Conservation (phyloP, 345 rosid species). For the Nephelium lappaceum region DNA sequence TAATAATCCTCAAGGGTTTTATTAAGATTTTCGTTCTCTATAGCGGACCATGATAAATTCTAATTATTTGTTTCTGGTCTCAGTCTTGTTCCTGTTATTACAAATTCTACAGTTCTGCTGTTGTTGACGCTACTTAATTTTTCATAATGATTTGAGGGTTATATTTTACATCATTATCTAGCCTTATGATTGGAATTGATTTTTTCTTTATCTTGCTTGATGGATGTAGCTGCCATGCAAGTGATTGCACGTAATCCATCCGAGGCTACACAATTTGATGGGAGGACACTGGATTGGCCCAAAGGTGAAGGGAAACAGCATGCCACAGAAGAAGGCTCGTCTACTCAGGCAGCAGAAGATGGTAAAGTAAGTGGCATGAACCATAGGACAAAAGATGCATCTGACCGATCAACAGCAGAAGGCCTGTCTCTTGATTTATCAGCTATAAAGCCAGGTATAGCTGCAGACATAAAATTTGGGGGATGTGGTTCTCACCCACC, state of each 20-base stretch:
- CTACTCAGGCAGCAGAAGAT: conserved; percentile 58
- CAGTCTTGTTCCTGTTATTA: neutral
- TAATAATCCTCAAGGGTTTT: neutral
- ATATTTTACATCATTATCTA: neutral
- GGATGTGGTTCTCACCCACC: conserved; percentile 92
- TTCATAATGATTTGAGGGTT: neutral
- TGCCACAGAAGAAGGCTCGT: conserved; percentile 70
- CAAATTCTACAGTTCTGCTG: neutral
- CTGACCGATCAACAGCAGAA: conserved; percentile 55
- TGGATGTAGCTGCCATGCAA: conserved; percentile 47
- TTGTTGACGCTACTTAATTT: neutral
- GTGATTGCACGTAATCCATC: conserved; percentile 37
- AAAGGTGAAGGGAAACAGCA: conserved; percentile 77
- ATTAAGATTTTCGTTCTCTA: neutral
- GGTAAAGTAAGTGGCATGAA: conserved; percentile 42
- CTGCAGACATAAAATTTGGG: conserved; percentile 80
- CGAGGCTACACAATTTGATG: conserved; percentile 42
- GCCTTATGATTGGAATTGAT: conserved; percentile 13
- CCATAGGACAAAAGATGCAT: conserved; percentile 38
- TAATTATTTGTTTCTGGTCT: neutral
- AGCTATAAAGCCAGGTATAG: conserved; percentile 87
- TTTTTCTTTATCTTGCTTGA: conserved; percentile 6
- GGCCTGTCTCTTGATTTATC: conserved; percentile 62
- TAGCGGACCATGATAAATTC: neutral
- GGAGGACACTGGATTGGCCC: conserved; percentile 41